Evolutionary conservation across 2,329 filamentous ascomycete species (phyloP).

Genomic region (Albifimbria verrucaria): DNA sequence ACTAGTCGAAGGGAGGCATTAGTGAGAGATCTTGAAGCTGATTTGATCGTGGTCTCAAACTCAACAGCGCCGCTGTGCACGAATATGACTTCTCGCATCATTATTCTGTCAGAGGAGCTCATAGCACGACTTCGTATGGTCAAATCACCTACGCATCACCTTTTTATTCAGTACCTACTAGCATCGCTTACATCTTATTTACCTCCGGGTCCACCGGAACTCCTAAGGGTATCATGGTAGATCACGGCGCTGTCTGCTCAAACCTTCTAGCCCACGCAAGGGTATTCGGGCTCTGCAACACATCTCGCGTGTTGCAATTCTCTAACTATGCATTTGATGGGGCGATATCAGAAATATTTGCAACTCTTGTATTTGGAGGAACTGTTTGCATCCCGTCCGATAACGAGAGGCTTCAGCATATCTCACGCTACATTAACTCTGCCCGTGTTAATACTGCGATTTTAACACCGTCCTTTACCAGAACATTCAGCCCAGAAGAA

Average conservation of each 20-base stretch:
- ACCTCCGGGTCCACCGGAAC: constrained; percentile 20
- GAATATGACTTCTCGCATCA: too few relatives aligned
- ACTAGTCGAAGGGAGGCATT: neutral
- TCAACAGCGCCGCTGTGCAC: neutral
- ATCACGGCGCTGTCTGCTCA: constrained; percentile 11
- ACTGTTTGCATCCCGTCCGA: constrained; percentile 17
- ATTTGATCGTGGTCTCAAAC: too few relatives aligned
- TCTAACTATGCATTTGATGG: constrained; percentile 19
- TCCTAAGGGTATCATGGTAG: constrained; percentile 19
- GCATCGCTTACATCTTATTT: constrained; percentile 18
- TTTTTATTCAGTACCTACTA: neutral
- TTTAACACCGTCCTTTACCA: neutral
- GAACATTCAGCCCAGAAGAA: neutral
- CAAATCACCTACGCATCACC: neutral
- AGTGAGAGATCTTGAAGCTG: too few relatives aligned
- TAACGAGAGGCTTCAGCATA: neutral
- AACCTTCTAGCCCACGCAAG: constrained; percentile 2
- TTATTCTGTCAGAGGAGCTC: too few relatives aligned
- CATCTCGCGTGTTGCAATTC: constrained; percentile 16
- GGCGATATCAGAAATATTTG: constrained; percentile 14
- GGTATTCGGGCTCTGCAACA: constrained; percentile 4
- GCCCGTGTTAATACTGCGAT: neutral
- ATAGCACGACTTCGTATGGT: neutral
- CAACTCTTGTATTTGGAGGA: constrained; percentile 10
- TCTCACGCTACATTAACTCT: constrained; percentile 11